Base-by-base conservation (phyloP, 495 filamentous ascomycete genomes). In the Ramalina peruviana region DNA sequence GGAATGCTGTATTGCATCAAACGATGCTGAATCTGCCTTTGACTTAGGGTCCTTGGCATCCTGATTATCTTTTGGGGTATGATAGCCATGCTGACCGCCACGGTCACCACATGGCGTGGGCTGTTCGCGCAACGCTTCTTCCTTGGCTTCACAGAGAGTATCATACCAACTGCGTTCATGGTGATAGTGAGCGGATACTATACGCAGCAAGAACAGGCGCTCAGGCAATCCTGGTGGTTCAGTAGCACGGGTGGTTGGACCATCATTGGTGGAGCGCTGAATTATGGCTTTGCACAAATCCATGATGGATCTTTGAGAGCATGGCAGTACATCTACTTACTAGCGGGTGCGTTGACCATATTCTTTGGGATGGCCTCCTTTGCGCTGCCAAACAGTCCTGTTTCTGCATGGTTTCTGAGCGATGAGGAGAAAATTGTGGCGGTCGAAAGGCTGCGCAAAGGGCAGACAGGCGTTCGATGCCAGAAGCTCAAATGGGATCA, bases 101-200 rank as follows among this genome's bases (percentile, higher is more conserved):
- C 75, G 0, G 79, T 85, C 3, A 76, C 76, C 0, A 70, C 68
- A 3, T 81, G 74, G 68, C 70, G 70, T 43, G 82, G 82, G 4
- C 61, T 86, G n/a, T 81, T 72, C 46, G 76, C 69, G 1, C 81
- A 85, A 64, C 75, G 82, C 10, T 85, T 86, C 65, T 83, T 84
- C 63, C 72, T 86, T 0, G 82, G 82, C 1, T 81, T 83, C 50
- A 68, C 80, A 1, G 81, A 86, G 53, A 76, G 72, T 51, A 71
- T 82, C 36, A 76, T 86, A 21, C 80, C 80, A 0, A 83, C 82
- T 0, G 74, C 71, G 1, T 85, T 83, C 63, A 83, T 83, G 77
- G 71, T 67, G 30, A 80, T 81, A 50, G 65, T 83, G 25, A 73
- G 69, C 50, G 66, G 76, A 1, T 83, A 77, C 57, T 86, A 85